Evolutionary conservation across 306 rosid species (phyloP).

Genomic region (Cercis canadensis): DNA sequence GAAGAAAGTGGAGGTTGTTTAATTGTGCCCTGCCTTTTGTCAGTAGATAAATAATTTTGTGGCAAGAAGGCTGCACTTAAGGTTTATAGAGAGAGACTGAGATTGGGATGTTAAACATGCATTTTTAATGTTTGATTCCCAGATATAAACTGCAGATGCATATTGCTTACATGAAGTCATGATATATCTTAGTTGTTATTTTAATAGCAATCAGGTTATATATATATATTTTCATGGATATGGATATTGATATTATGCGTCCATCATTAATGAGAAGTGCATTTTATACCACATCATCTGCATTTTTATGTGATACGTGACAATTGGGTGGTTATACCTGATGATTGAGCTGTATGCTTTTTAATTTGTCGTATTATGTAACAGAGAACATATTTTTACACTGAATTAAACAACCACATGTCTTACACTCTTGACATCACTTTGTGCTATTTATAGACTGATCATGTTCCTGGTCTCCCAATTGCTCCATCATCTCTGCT

Average conservation of each 20-base stretch:
- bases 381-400: not conserved
- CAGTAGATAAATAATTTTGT: too few species aligned
- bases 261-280: conserved; percentile 1
- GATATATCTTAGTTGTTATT: too few species aligned
- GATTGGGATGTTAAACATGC: too few species aligned
- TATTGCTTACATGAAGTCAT: too few species aligned
- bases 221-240: not conserved
- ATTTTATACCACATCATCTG: not conserved
- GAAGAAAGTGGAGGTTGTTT: too few species aligned
- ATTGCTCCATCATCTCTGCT: conserved; percentile 80
- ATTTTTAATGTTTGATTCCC: too few species aligned
- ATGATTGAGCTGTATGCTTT: conserved; percentile 2
- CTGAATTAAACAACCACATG: not conserved
- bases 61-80: too few species aligned
- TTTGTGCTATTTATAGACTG: conserved; percentile 54
- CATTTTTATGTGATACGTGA: too few species aligned
- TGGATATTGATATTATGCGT: not conserved
- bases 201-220: not conserved
- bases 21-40: too few species aligned
- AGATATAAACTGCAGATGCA: too few species aligned
- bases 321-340: conserved; percentile 8
- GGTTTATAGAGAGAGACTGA: too few species aligned
- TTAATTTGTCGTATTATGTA: not conserved
- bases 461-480: conserved; percentile 68
- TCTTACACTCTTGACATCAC: conserved; percentile 11